Conservation (phyloP, 139 green algal genomes). For the Nannochloris sp. region DNA sequence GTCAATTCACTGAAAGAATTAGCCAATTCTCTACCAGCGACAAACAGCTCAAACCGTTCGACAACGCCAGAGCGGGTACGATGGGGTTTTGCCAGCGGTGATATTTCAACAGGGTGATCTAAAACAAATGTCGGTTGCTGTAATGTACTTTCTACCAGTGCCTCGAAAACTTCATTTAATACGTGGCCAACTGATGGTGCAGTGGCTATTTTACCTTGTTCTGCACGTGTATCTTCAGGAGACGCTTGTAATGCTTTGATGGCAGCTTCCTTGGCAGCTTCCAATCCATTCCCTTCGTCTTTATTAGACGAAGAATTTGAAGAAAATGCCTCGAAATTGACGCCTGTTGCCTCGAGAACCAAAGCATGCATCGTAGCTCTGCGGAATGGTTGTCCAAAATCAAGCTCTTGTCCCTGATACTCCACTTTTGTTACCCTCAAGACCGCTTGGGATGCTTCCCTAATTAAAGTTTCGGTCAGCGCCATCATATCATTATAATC, state of each 20-base stretch:
- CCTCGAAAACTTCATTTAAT: slow-evolving; percentile 94
- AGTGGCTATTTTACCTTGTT: slow-evolving; percentile 18
- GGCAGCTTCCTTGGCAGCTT: slow-evolving; percentile 32
- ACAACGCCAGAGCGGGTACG: slow-evolving; percentile 63
- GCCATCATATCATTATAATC: slow-evolving; percentile 98
- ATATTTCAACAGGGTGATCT: slow-evolving; percentile 90
- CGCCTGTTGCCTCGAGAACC: slow-evolving; percentile 65
- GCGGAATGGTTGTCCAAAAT: slow-evolving; percentile 79
- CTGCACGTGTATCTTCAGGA: slow-evolving; percentile 1
- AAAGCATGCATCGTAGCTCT: slow-evolving; percentile 85
- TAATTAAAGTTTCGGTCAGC: slow-evolving; percentile 85
- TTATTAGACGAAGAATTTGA: slow-evolving; percentile 17
- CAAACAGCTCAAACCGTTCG: slow-evolving; percentile 98
- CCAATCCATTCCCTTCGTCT: slow-evolving; percentile 21
- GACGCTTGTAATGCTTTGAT: slow-evolving; percentile 24
- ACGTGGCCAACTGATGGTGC: slow-evolving; percentile 50
- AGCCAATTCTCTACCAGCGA: slow-evolving; percentile 88
- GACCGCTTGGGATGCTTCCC: slow-evolving; percentile 36
- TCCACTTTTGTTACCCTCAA: slow-evolving; percentile 25
- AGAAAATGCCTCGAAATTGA: slow-evolving; percentile 9
- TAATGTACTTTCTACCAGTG: slow-evolving; percentile 67
- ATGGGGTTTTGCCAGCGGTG: slow-evolving; percentile 92
- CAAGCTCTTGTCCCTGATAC: slow-evolving; percentile 76
- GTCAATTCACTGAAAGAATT: slow-evolving; percentile 96
- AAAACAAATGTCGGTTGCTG: slow-evolving; percentile 95